These are phyloP conservation scores for Phytopythium vexans DNA, from an alignment of 352 stramenopile species.

Conservation along the genomic window DNA sequence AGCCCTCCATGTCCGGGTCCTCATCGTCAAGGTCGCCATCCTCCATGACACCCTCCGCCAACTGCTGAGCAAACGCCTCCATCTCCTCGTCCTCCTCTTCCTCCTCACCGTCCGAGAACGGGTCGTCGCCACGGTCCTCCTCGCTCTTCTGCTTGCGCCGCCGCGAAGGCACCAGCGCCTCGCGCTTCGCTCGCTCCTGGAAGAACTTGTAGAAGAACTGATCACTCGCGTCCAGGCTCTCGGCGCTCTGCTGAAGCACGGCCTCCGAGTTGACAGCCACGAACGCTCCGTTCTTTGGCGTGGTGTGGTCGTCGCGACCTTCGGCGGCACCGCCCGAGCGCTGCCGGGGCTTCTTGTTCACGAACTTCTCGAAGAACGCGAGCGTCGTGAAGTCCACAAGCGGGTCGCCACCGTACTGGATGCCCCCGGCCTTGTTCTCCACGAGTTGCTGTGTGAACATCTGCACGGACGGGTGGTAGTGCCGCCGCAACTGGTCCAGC, in stretches of 20 bases:
- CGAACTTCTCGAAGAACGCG: constrained; percentile 98
- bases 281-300: constrained; percentile 67
- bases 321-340: constrained; percentile 20
- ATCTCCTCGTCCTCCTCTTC: constrained; percentile 80
- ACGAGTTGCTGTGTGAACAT: constrained; percentile 88
- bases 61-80: constrained; percentile 84
- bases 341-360: constrained; percentile 95
- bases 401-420: constrained; percentile 95
- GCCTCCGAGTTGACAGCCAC: constrained; percentile 65
- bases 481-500: constrained; percentile 84
- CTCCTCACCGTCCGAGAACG: constrained; percentile 44
- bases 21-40: constrained; percentile 74
- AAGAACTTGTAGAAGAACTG: constrained; percentile 95
- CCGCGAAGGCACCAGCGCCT: constrained; percentile 23
- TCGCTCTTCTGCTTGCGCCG: constrained; percentile 35
- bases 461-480: constrained; percentile 97
- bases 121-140: constrained; percentile 42
- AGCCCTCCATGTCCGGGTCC: constrained; percentile 70
- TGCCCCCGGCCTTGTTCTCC: constrained; percentile 40
- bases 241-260: constrained; percentile 58
- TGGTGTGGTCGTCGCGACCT: constrained; percentile 9
- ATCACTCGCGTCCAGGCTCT: constrained; percentile 74
- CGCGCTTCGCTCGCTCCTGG: constrained; percentile 67
- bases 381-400: constrained; percentile 96
- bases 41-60: constrained; percentile 89